Percentiles rank a stretch among this genome's conserved stretches.
phyloP scores from a whole-genome alignment of 768 basidiomycete species.

The Serendipita sp. region DNA sequence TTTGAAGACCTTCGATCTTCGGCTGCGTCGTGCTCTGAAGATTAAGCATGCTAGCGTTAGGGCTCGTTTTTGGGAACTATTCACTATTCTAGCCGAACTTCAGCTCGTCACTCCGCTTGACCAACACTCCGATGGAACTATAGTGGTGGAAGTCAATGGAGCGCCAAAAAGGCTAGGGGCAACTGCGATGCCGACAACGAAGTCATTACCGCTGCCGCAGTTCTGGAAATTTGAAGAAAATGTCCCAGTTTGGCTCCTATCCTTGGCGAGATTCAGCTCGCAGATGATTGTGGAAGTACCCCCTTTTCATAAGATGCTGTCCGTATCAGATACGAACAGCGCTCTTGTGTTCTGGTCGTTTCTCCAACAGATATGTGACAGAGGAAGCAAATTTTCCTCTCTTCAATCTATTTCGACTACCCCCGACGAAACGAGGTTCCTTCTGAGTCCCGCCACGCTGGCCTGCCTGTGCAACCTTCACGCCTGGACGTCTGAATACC shows the following conservation, averaged over 20 bases:
- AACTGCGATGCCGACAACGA: background rate
- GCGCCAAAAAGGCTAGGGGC: background rate
- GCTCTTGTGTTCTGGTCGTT: slow-evolving; percentile 38
- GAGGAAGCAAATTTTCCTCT: background rate
- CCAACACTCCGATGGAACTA: background rate
- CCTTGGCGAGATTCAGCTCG: slow-evolving; percentile 31
- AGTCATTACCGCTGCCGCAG: slow-evolving; percentile 26
- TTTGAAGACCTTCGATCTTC: slow-evolving; percentile 37
- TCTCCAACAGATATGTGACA: background rate
- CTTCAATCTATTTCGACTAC: background rate
- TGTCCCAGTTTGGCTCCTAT: slow-evolving; percentile 49
- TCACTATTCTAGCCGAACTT: slow-evolving; percentile 43
- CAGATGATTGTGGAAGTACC: background rate
- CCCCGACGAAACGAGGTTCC: background rate
- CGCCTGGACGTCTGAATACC: slow-evolving; percentile 44
- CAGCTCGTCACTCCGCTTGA: slow-evolving; percentile 45
- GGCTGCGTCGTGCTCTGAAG: slow-evolving; percentile 37
- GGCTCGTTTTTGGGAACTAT: slow-evolving; percentile 42
- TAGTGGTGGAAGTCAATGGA: slow-evolving; percentile 26
- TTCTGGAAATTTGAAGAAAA: slow-evolving; percentile 48
- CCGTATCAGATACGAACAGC: slow-evolving; percentile 26
- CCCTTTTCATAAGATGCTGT: slow-evolving; percentile 38
- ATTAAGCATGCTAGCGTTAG: slow-evolving; percentile 44
- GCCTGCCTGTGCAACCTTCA: slow-evolving; percentile 3
- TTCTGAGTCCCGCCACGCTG: background rate